A percentile compares a stretch with the other conserved stretches of the same genome.
phyloP scores from a whole-genome alignment of 75 land plant genomes.

The Ceratopteris richardii region DNA sequence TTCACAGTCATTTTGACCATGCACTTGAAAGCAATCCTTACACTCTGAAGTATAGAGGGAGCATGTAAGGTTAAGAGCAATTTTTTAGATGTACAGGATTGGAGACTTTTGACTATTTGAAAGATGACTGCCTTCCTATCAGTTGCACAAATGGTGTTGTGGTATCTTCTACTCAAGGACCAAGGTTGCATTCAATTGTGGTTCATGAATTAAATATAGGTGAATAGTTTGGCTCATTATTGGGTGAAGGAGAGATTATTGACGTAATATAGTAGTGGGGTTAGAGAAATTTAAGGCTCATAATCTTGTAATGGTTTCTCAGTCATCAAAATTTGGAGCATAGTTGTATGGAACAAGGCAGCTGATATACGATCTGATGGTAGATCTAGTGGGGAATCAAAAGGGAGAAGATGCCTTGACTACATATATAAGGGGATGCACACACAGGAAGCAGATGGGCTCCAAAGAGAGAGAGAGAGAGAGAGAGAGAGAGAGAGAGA shows the following conservation, averaged over 20 bases:
- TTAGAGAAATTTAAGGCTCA: constrained; percentile 83
- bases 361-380: constrained; percentile 37
- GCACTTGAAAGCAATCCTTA: constrained; percentile 49
- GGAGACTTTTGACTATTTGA: constrained; percentile 80
- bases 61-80: constrained; percentile 91
- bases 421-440: constrained; percentile 85
- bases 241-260: constrained; percentile 72
- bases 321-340: constrained; percentile 65
- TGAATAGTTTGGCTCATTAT: constrained; percentile 65
- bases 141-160: constrained; percentile 98
- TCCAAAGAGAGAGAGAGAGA: too few species aligned
- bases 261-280: constrained; percentile 65
- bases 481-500: too few species aligned
- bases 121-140: constrained; percentile 85
- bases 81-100: constrained; percentile 72
- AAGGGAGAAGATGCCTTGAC: constrained; percentile 76
- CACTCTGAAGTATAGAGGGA: constrained; percentile 45
- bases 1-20: constrained; percentile 51
- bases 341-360: constrained; percentile 45
- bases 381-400: constrained; percentile 39
- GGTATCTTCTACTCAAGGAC: constrained; percentile 74
- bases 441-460: too few species aligned
- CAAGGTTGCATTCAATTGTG: constrained; percentile 53
- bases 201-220: constrained; percentile 94
- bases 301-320: constrained; percentile 82